Percentiles rank a stretch among this genome's conserved stretches.
These are phyloP conservation scores for Fallopia convolvulus DNA, from an alignment of 148 eudicot species.

Conservation along the genomic window DNA sequence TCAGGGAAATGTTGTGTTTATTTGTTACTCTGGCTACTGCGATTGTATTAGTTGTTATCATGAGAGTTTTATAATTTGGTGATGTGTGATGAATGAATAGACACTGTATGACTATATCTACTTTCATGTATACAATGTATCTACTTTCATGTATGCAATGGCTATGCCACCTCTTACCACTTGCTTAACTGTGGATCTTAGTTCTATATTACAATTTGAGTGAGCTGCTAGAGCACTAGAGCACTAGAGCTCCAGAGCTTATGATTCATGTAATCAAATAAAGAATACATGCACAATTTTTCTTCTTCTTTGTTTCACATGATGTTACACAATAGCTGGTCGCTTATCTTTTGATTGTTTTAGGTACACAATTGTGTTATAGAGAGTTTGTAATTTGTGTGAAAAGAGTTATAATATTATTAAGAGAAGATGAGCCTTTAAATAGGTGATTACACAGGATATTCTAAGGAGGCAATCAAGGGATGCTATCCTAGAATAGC, in stretches of 20 bases:
- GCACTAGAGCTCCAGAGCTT: no score
- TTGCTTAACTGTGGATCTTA: neutral
- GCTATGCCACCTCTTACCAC: neutral
- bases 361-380: conserved; percentile 85
- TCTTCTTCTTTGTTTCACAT: neutral
- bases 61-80: neutral
- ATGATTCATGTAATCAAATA: neutral
- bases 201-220: neutral
- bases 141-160: neutral
- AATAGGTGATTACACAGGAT: no score
- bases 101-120: neutral
- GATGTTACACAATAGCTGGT: neutral
- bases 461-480: no score
- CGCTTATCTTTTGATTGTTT: conserved; percentile 11
- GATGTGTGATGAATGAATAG: neutral
- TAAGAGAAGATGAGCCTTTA: no score
- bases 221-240: neutral
- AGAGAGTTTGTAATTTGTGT: no score
- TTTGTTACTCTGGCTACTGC: neutral
- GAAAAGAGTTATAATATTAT: no score
- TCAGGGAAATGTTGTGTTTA: neutral
- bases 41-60: neutral
- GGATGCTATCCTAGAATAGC: no score
- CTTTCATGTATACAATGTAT: no score
- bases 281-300: neutral